phyloP scores from a whole-genome alignment of 768 basidiomycete species.

The Termitomyces sp. region DNA sequence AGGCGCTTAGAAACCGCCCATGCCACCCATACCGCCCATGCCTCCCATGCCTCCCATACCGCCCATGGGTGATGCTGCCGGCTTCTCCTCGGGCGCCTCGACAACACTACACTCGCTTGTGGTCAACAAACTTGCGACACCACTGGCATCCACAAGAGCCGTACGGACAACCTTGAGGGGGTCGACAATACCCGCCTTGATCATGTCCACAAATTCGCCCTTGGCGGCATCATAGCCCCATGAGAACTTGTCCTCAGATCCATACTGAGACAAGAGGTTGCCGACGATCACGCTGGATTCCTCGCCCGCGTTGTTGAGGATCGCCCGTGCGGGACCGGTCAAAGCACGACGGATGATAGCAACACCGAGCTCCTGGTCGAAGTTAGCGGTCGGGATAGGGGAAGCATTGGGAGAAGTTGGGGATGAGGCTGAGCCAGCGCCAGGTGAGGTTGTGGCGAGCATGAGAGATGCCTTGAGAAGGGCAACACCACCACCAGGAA shows the following conservation, averaged over 20 bases:
- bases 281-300: slow-evolving; percentile 93
- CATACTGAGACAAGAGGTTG: slow-evolving; percentile 67
- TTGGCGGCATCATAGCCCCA: slow-evolving; percentile 90
- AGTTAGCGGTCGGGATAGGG: slow-evolving; percentile 79
- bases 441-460: slow-evolving; percentile 52
- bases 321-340: slow-evolving; percentile 78
- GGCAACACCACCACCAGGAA: slow-evolving; percentile 94
- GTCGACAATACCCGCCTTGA: slow-evolving; percentile 90
- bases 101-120: slow-evolving; percentile 93
- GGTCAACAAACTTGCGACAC: slow-evolving; percentile 90
- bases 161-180: slow-evolving; percentile 95
- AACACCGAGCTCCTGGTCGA: slow-evolving; percentile 96
- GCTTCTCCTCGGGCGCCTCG: slow-evolving; percentile 80
- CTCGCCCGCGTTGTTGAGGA: slow-evolving; percentile 91
- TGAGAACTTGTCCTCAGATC: slow-evolving; percentile 67
- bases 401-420: slow-evolving; percentile 53
- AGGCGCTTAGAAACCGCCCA: slow-evolving; percentile 27
- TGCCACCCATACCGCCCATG: slow-evolving; percentile 39
- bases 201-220: slow-evolving; percentile 94
- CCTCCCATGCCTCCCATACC: slow-evolving; percentile 36
- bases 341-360: slow-evolving; percentile 87
- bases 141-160: slow-evolving; percentile 85
- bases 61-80: slow-evolving; percentile 46
- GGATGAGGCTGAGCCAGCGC: slow-evolving; percentile 40
- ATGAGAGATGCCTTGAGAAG: slow-evolving; percentile 80